These are phyloP conservation scores for Hanseniaspora pseudoguilliermondii DNA, from an alignment of 805 yeast genomes.

Conservation along the genomic window DNA sequence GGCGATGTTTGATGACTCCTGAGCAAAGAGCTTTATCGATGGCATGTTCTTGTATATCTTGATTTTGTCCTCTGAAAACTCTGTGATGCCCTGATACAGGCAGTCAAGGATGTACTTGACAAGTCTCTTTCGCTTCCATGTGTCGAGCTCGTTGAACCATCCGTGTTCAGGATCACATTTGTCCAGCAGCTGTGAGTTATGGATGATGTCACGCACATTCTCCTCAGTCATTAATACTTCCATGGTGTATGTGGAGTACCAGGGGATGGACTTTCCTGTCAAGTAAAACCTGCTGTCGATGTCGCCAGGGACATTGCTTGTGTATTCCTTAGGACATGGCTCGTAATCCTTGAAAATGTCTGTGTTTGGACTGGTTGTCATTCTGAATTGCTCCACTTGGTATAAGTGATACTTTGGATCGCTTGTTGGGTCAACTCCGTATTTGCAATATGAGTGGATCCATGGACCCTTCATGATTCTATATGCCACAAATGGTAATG, in stretches of 20 bases:
- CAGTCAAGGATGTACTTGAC: constrained; percentile 60
- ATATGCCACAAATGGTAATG: constrained; percentile 74
- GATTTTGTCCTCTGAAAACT: constrained; percentile 32
- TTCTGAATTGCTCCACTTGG: constrained; percentile 73
- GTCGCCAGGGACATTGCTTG: constrained; percentile 24
- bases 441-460: constrained; percentile 71
- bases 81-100: constrained; percentile 39
- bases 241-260: constrained; percentile 59
- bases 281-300: constrained; percentile 45
- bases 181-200: constrained; percentile 42
- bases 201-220: constrained; percentile 37
- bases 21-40: constrained; percentile 30
- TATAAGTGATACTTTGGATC: constrained; percentile 44
- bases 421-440: constrained; percentile 64
- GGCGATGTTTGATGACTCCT: constrained; percentile 21
- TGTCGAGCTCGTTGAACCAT: constrained; percentile 57
- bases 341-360: constrained; percentile 23
- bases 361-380: constrained; percentile 20
- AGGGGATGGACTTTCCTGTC: constrained; percentile 59
- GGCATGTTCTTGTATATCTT: constrained; percentile 32
- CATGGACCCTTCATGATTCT: constrained; percentile 85
- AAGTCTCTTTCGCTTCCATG: constrained; percentile 53
- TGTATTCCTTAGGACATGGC: constrained; percentile 21
- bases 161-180: constrained; percentile 37
- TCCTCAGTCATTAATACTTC: constrained; percentile 61